phyloP scores from a whole-genome alignment of 306 rosid species.

The Castanea crenata region DNA sequence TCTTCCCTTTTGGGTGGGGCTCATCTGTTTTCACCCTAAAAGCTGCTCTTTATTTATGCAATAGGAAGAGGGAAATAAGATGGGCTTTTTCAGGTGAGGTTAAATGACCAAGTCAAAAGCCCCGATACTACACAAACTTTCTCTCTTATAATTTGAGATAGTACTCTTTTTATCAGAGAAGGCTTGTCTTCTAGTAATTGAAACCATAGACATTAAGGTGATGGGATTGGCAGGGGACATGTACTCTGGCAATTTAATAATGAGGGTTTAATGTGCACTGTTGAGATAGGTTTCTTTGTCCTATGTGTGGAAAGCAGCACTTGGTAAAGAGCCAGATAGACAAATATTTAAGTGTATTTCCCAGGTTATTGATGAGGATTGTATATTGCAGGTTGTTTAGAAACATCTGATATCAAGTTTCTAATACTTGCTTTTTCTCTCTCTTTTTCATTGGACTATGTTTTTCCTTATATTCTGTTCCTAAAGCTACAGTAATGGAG shows the following conservation, averaged over 20 bases:
- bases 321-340: constrained; percentile 12
- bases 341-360: constrained; percentile 10
- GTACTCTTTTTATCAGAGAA: constrained; percentile 6
- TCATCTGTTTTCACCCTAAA: not conserved
- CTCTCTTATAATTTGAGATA: not conserved
- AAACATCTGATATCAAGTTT: not conserved
- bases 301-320: constrained; percentile 12
- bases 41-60: not conserved
- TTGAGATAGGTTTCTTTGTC: constrained; percentile 52
- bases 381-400: not conserved
- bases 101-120: not conserved
- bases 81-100: not conserved
- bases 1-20: not conserved
- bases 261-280: constrained; percentile 41
- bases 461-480: not conserved
- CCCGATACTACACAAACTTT: not conserved
- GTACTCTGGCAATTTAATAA: constrained; percentile 54
- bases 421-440: not conserved
- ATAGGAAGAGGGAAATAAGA: not conserved
- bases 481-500: constrained; percentile 45
- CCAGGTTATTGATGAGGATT: not conserved
- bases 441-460: no score
- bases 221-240: constrained; percentile 44
- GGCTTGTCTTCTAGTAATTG: constrained; percentile 41
- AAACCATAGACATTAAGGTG: constrained; percentile 33